Evolutionary conservation across 139 green algal species (phyloP).

Genomic region (Chlamydomonas incerta): DNA sequence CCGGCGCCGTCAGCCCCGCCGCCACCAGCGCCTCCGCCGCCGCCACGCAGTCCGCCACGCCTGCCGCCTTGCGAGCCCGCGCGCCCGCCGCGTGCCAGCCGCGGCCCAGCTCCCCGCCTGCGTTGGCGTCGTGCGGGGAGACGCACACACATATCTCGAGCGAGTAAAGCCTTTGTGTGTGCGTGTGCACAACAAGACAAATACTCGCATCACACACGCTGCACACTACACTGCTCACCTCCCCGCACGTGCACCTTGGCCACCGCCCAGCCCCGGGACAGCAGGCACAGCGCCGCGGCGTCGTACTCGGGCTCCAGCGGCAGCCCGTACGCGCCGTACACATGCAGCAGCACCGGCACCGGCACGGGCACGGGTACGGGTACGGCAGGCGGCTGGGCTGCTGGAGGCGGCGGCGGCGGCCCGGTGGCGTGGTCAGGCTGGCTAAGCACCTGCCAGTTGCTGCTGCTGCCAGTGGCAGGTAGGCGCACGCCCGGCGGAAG

Average conservation of each 20-base stretch:
- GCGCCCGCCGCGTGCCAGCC: constrained; percentile 78
- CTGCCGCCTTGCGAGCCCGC: constrained; percentile 52
- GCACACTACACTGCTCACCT: too few species aligned
- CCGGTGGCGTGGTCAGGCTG: too few species aligned
- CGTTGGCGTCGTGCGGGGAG: not conserved
- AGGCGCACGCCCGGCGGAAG: constrained; percentile 5
- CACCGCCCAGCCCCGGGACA: constrained; percentile 68
- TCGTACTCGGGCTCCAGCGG: constrained; percentile 67
- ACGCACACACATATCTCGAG: not conserved
- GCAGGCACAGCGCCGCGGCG: constrained; percentile 61
- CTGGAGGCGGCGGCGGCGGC: too few species aligned
- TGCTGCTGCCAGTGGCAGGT: not conserved
- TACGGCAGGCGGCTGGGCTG: not conserved
- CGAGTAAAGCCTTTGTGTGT: too few species aligned
- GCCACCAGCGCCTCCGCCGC: constrained; percentile 50
- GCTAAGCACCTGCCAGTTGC: not conserved
- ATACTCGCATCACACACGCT: too few species aligned
- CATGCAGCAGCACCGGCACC: constrained; percentile 68
- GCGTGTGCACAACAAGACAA: too few species aligned
- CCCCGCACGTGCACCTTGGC: constrained; percentile 53
- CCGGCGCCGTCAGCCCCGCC: constrained; percentile 45
- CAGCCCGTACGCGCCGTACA: constrained; percentile 86
- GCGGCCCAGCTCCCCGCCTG: constrained; percentile 82
- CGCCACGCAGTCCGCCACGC: constrained; percentile 67
- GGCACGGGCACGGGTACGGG: not conserved